Evolutionary conservation across 805 yeast genomes (phyloP).

Genomic region (Metschnikowia amazonensis): DNA sequence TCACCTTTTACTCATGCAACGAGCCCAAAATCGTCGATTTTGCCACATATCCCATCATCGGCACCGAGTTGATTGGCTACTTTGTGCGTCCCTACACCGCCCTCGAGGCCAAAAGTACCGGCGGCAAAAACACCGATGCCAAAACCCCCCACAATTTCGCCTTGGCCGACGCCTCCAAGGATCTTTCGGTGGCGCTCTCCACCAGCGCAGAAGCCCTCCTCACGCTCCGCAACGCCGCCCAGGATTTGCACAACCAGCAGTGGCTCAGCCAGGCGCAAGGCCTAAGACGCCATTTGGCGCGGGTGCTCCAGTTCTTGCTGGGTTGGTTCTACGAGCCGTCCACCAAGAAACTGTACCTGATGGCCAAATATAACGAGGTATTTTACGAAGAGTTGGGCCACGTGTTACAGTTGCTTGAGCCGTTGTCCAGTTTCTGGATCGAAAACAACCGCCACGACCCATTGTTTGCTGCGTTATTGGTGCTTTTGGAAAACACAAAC

Average conservation of each 20-base stretch:
- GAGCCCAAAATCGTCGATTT: conserved; percentile 48
- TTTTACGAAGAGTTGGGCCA: conserved; percentile 62
- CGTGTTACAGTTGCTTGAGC: conserved; percentile 76
- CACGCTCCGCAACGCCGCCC: conserved; percentile 74
- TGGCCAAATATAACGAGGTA: conserved; percentile 26
- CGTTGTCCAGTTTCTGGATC: conserved; percentile 75
- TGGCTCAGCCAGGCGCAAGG: conserved; percentile 54
- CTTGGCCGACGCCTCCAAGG: background rate
- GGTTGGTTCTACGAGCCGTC: conserved; percentile 26
- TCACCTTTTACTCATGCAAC: conserved; percentile 46
- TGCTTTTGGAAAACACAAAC: conserved; percentile 45
- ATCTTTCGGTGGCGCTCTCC: conserved; percentile 22
- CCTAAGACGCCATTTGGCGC: conserved; percentile 45
- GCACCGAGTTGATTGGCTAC: conserved; percentile 37
- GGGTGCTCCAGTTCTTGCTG: conserved; percentile 39
- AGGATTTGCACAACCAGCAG: conserved; percentile 80
- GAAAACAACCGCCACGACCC: conserved; percentile 71
- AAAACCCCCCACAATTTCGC: background rate
- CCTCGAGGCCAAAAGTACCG: conserved; percentile 13
- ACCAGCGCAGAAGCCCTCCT: conserved; percentile 49
- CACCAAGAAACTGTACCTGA: conserved; percentile 12
- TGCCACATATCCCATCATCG: conserved; percentile 40
- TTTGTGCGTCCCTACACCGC: conserved; percentile 32
- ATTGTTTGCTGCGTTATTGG: conserved; percentile 54
- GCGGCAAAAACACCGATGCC: conserved; percentile 18